phyloP scores from a whole-genome alignment of 495 filamentous ascomycete genomes.

The Penicillium coprophilum region DNA sequence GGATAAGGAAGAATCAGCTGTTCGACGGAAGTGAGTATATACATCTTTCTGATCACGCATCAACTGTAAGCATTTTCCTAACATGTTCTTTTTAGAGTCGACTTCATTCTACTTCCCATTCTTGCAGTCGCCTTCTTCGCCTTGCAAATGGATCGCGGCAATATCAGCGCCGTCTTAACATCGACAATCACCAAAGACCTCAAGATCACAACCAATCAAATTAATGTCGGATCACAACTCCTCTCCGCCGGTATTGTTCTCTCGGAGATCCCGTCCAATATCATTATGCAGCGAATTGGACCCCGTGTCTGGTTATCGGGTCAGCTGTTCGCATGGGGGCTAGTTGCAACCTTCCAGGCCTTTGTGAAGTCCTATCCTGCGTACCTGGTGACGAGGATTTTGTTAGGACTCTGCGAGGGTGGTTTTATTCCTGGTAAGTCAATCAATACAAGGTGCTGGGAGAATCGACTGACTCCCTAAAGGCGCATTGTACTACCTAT shows the following conservation, averaged over 20 bases:
- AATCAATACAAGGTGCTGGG: constrained; percentile 18
- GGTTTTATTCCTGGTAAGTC: constrained; percentile 56
- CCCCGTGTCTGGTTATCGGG: constrained; percentile 53
- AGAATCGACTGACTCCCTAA: constrained; percentile 37
- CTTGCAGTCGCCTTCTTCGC: constrained; percentile 58
- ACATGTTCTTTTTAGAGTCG: constrained; percentile 35
- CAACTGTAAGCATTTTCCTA: not conserved
- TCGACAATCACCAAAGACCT: constrained; percentile 53
- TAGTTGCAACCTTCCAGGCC: constrained; percentile 59
- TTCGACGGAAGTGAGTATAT: constrained; percentile 32
- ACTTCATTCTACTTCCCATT: constrained; percentile 52
- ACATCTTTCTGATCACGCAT: not conserved
- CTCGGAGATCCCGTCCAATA: constrained; percentile 58
- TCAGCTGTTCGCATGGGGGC: constrained; percentile 59
- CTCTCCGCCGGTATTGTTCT: constrained; percentile 57
- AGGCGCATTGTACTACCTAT: constrained; percentile 60
- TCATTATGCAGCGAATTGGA: constrained; percentile 55
- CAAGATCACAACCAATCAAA: constrained; percentile 54
- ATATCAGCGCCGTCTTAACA: constrained; percentile 52
- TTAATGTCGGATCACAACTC: constrained; percentile 58
- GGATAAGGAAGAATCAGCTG: constrained; percentile 29
- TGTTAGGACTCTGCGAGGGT: constrained; percentile 58
- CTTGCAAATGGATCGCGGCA: constrained; percentile 56
- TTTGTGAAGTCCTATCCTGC: constrained; percentile 54
- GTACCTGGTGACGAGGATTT: constrained; percentile 51